phyloP scores from a whole-genome alignment of 352 stramenopile species.

The Phytophthora litchii region DNA sequence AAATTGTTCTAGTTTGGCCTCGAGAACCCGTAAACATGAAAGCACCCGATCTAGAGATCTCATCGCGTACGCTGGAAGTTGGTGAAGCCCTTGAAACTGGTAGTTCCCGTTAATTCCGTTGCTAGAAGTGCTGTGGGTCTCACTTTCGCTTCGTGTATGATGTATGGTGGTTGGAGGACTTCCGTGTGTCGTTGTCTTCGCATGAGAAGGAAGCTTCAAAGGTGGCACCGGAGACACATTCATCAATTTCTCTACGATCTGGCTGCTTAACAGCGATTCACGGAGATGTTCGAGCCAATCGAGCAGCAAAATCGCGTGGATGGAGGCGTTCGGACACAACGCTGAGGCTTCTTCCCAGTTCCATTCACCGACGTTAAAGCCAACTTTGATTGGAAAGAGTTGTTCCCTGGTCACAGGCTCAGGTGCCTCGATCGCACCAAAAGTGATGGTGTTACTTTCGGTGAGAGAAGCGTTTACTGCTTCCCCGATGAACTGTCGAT shows the following conservation, averaged over 20 bases:
- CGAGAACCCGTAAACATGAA: conserved; percentile 46
- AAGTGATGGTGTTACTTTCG: conserved; percentile 4
- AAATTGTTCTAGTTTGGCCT: conserved; percentile 38
- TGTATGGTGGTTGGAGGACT: conserved; percentile 9
- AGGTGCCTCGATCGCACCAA: conserved; percentile 41
- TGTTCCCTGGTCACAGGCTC: conserved; percentile 26
- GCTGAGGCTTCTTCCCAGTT: conserved; percentile 58
- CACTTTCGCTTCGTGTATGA: conserved; percentile 27
- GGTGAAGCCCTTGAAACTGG: conserved; percentile 59
- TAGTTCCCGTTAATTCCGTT: conserved; percentile 25
- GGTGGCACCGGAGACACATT: conserved; percentile 20
- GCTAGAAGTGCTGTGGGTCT: conserved; percentile 17
- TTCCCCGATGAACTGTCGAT: conserved; percentile 37
- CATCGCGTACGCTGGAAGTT: conserved; percentile 52
- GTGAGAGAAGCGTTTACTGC: conserved; percentile 15
- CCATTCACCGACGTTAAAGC: conserved; percentile 77
- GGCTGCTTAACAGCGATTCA: conserved; percentile 52
- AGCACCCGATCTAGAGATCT: conserved; percentile 74
- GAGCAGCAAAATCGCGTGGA: conserved; percentile 60
- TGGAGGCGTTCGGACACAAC: conserved; percentile 28
- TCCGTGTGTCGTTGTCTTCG: conserved; percentile 5
- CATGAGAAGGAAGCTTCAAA: conserved; percentile 20
- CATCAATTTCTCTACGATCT: conserved; percentile 41
- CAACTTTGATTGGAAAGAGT: conserved; percentile 70
- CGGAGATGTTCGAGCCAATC: conserved; percentile 84